Conservation (phyloP, 176 grass and related monocot species). For the Elymus sibiricus region DNA sequence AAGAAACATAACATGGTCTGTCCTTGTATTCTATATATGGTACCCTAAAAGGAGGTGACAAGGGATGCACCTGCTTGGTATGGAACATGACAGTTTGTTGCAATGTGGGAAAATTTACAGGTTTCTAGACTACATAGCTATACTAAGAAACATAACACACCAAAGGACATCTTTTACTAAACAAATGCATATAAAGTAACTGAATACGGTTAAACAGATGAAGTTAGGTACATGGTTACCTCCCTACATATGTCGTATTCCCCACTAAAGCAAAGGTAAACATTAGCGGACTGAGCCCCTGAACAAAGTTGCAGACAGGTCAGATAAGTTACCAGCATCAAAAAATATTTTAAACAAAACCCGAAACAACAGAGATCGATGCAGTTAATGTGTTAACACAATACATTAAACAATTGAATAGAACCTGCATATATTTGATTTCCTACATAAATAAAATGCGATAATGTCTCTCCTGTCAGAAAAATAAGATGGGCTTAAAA, state of each 20-base stretch:
- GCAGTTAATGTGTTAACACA: not conserved
- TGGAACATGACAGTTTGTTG: not conserved
- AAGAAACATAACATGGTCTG: not conserved
- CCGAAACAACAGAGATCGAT: not conserved
- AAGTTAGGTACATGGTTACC: constrained; percentile 46
- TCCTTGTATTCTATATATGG: not conserved
- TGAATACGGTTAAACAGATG: not conserved
- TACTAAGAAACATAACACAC: not conserved
- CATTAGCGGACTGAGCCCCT: constrained; percentile 95
- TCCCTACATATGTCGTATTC: constrained; percentile 90
- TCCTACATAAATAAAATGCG: constrained; percentile 1
- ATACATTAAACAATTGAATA: not conserved
- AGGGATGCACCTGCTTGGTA: not conserved
- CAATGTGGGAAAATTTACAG: not conserved
- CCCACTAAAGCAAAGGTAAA: constrained; percentile 89
- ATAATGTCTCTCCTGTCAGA: not conserved
- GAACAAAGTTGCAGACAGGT: constrained; percentile 31
- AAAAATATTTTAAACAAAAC: not conserved
- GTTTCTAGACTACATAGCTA: not conserved
- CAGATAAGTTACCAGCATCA: constrained; percentile 25
- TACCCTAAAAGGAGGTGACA: not conserved
- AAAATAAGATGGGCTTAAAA: not conserved
- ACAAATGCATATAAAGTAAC: not conserved
- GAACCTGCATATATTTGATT: not conserved
- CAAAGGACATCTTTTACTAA: not conserved